A percentile compares a stretch with the other conserved stretches of the same genome.
Evolutionary conservation across 2,329 filamentous ascomycete genomes (phyloP).

Genomic region (Calonectria pseudoturangicola): DNA sequence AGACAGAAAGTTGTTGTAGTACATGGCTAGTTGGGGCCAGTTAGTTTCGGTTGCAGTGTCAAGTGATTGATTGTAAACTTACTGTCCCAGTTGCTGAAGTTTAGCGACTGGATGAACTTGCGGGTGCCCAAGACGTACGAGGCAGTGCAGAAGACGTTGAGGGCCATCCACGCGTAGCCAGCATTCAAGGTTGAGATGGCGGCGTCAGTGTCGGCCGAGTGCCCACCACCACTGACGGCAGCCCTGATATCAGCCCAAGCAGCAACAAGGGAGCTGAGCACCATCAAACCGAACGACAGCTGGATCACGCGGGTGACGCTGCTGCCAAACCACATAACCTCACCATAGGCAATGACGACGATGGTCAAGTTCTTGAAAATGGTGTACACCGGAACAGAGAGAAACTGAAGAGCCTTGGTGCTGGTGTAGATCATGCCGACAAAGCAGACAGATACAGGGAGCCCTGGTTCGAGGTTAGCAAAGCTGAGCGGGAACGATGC

Average conservation of each 20-base stretch:
- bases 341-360: slow-evolving; percentile 97
- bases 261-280: slow-evolving; percentile 93
- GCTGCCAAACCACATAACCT: slow-evolving; percentile 98
- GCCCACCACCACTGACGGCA: neutral
- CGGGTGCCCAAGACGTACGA: neutral
- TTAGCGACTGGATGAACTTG: neutral
- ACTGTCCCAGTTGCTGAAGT: slow-evolving; percentile 1
- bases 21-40: neutral
- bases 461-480: slow-evolving; percentile 76
- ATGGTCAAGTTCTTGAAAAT: slow-evolving; percentile 99
- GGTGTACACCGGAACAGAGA: slow-evolving; percentile 98
- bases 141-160: neutral
- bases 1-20: neutral
- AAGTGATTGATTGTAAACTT: neutral
- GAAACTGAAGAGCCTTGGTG: slow-evolving; percentile 95
- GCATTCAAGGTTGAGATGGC: slow-evolving; percentile 6
- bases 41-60: neutral
- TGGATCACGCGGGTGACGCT: slow-evolving; percentile 92
- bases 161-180: neutral
- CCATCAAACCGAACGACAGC: slow-evolving; percentile 97
- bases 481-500: too few relatives aligned
- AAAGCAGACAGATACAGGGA: slow-evolving; percentile 94
- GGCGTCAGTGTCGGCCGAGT: neutral
- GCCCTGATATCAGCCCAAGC: slow-evolving; percentile 79
- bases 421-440: slow-evolving; percentile 99